Conservation (phyloP, 2,329 filamentous ascomycete species). For the Exophiala calicioides region DNA sequence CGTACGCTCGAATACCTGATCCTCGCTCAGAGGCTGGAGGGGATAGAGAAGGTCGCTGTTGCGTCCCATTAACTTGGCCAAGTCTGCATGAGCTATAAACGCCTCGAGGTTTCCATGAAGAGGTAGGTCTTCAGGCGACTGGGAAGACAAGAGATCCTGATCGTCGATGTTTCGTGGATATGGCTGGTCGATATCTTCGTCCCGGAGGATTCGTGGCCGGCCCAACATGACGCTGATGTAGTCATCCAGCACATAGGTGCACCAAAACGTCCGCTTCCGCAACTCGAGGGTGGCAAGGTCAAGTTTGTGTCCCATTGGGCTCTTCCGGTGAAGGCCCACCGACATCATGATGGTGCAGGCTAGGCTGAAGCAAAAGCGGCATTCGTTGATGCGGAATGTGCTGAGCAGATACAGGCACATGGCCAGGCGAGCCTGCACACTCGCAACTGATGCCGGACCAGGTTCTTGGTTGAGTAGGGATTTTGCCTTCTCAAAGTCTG, state of each 20-base stretch:
- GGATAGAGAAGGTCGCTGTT: slow-evolving; percentile 34
- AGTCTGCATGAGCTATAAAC: slow-evolving; percentile 29
- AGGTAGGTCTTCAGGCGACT: slow-evolving; percentile 37
- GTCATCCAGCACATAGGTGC: slow-evolving; percentile 62
- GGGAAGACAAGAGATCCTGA: slow-evolving; percentile 54
- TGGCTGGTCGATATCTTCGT: slow-evolving; percentile 64
- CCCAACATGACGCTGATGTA: slow-evolving; percentile 66
- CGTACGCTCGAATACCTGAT: slow-evolving; percentile 30
- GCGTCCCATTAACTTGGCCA: slow-evolving; percentile 32
- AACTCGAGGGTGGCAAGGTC: slow-evolving; percentile 50
- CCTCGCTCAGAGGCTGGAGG: slow-evolving; percentile 26
- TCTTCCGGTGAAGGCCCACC: slow-evolving; percentile 42
- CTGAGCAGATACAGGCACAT: slow-evolving; percentile 57
- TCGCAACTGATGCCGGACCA: slow-evolving; percentile 52
- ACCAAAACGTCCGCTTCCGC: slow-evolving; percentile 63
- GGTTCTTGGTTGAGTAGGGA: slow-evolving; percentile 40
- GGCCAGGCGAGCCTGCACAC: slow-evolving; percentile 55
- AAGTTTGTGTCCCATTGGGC: slow-evolving; percentile 33
- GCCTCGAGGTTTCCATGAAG: slow-evolving; percentile 34
- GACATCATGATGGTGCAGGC: slow-evolving; percentile 44
- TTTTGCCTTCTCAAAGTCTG: slow-evolving; percentile 28
- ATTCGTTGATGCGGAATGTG: slow-evolving; percentile 57
- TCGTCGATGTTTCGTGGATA: slow-evolving; percentile 60
- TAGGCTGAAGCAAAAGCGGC: slow-evolving; percentile 57
- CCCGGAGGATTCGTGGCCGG: slow-evolving; percentile 61